These are phyloP conservation scores for Cymbidium sinense DNA, from an alignment of 106 monocot genomes.

Conservation along the genomic window DNA sequence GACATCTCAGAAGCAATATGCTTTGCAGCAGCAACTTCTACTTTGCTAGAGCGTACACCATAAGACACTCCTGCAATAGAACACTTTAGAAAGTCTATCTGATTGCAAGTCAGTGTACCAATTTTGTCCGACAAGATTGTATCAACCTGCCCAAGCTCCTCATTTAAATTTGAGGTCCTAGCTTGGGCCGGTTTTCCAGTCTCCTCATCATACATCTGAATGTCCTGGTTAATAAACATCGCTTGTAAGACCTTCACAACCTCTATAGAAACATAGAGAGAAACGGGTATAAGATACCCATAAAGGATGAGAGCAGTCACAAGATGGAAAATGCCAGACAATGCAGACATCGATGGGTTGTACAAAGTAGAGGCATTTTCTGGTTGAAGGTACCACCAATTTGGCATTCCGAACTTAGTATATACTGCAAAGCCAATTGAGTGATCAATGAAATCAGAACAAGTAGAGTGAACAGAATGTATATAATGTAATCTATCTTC, in stretches of 20 bases:
- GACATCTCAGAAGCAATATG: slow-evolving; percentile 48
- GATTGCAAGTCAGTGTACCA: slow-evolving; percentile 77
- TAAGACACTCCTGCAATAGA: slow-evolving; percentile 71
- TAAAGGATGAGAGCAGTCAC: slow-evolving; percentile 67
- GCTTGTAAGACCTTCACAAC: no score
- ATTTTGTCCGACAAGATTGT: slow-evolving; percentile 75
- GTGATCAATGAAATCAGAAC: slow-evolving; percentile 55
- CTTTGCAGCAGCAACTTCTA: slow-evolving; percentile 68
- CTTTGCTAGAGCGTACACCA: slow-evolving; percentile 62
- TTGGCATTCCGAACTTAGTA: slow-evolving; percentile 53
- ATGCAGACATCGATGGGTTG: slow-evolving; percentile 28
- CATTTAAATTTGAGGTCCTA: no score
- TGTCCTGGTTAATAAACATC: no score
- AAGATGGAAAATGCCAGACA: slow-evolving; percentile 61
- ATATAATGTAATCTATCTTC: slow-evolving; percentile 74
- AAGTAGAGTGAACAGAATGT: slow-evolving; percentile 60
- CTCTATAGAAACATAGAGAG: slow-evolving; percentile 80
- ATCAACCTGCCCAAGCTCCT: slow-evolving; percentile 80
- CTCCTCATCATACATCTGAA: no score
- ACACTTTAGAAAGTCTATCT: slow-evolving; percentile 77
- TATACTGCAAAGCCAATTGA: slow-evolving; percentile 53
- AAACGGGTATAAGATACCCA: slow-evolving; percentile 78
- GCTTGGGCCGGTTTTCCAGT: no score
- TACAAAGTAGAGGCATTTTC: slow-evolving; percentile 27
- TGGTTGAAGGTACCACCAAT: slow-evolving; percentile 67